Evolutionary conservation across 2,329 filamentous ascomycete species (phyloP), one percentile per base, ranked within the genome.

Genomic region (Colletotrichum limetticola): DNA sequence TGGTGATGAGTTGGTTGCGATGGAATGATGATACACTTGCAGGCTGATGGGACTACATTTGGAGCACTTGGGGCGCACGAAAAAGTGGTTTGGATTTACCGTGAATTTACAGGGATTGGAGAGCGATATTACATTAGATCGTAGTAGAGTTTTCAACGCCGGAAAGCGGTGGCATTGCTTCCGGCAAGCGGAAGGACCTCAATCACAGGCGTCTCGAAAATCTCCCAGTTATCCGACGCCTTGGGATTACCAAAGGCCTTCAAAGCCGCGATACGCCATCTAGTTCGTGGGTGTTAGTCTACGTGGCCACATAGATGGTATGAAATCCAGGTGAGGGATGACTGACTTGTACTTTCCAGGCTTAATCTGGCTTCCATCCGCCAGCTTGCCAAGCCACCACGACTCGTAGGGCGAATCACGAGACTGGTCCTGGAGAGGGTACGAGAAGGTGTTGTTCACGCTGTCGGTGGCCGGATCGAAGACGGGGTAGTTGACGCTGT

Each of bases 361-460:
- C 12, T 78, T 76, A 66, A 85, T 84, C 61, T 80, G 80, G 9
- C 82, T 81, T 3, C 83, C 83, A 69, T 85, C 83, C 7, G 83
- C 81, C 8, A 85, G 79, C 70, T 83, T 83, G 1, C 84, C 83
- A 26, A 85, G 83, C 84, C 84, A 85, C 80, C 82, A 85, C 62
- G 80, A 84, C 73, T 74, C 69, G 32, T 78, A 78, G 4, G 76
- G 75, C 24, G 79, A 79, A 7, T 80, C 80, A 4, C 84, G 80
- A 1, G 81, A 77, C 12, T 82, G 77, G 14, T 80, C 79, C 46
- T 76, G 79, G 14, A 83, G 68, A 1, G 84, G 84, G 72, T 85
- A 85, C 0, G 83, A 72, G 24, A 83, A 75, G 8, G 82, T 83
- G 68, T 85, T 82, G 30, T 83, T 78, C 19, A 81, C 81, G 73